These are phyloP conservation scores for Stachybotrys chlorohalonatus DNA, from an alignment of 2,329 filamentous ascomycete genomes.

Conservation along the genomic window DNA sequence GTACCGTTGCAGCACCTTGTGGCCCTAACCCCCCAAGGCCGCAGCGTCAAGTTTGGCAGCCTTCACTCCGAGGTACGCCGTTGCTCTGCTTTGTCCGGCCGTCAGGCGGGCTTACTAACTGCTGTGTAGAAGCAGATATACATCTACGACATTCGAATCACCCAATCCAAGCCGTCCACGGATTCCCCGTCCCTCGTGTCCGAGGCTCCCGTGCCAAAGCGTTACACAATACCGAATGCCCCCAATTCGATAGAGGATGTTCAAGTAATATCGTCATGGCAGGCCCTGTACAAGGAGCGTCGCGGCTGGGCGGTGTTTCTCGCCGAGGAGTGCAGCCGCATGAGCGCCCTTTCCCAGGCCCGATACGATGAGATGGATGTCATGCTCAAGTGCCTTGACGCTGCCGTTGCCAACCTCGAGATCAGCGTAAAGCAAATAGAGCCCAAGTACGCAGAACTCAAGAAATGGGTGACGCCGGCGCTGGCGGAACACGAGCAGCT, in stretches of 20 bases:
- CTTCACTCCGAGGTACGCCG: conserved; percentile 65
- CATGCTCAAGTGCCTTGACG: conserved; percentile 71
- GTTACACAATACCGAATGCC: conserved; percentile 51
- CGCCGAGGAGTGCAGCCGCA: conserved; percentile 57
- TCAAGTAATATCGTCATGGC: conserved; percentile 79
- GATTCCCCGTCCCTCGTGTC: conserved; percentile 32
- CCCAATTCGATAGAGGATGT: conserved; percentile 80
- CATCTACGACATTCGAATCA: conserved; percentile 78
- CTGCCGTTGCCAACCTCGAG: conserved; percentile 79
- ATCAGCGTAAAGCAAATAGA: conserved; percentile 64
- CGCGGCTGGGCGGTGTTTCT: conserved; percentile 69
- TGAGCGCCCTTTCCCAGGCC: conserved; percentile 52
- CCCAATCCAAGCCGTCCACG: conserved; percentile 44
- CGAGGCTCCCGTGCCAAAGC: conserved; percentile 42
- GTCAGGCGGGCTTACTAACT: conserved; percentile 6
- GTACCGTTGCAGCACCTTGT: conserved; percentile 77
- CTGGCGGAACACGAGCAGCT: conserved; percentile 59
- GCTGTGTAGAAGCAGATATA: conserved; percentile 68
- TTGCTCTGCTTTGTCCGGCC: background rate
- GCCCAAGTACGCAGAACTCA: conserved; percentile 60
- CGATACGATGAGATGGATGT: conserved; percentile 66
- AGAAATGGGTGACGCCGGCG: conserved; percentile 60
- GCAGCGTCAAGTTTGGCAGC: conserved; percentile 72
- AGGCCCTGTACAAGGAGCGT: conserved; percentile 72
- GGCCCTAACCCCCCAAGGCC: conserved; percentile 74